Conservation (phyloP, 768 basidiomycete species). For the Macrolepiota albuminosa region DNA sequence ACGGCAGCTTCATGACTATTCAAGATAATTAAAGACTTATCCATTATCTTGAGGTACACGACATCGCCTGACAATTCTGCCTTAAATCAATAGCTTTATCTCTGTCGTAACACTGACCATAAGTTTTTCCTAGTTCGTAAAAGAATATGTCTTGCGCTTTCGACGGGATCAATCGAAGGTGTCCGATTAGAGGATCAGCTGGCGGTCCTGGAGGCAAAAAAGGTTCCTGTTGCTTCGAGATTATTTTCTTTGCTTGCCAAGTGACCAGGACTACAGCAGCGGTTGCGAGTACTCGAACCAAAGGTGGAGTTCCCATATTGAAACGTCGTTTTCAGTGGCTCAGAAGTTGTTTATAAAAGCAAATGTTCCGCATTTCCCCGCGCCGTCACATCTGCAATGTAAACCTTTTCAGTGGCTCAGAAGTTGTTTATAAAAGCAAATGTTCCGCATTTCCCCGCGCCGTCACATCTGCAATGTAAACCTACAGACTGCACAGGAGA, state of each 20-base stretch:
- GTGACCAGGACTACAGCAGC: background rate
- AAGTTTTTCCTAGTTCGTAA: conserved; percentile 26
- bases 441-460: background rate
- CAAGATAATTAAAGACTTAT: conserved; percentile 21
- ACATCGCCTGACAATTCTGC: conserved; percentile 18
- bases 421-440: background rate
- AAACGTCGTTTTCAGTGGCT: background rate
- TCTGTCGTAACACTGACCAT: conserved; percentile 22
- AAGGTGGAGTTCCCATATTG: background rate
- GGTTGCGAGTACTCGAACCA: background rate
- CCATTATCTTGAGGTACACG: conserved; percentile 18
- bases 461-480: background rate
- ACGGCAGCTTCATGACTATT: conserved; percentile 21
- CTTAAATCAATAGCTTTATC: background rate
- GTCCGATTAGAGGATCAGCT: conserved; percentile 32
- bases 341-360: background rate
- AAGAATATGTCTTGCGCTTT: conserved; percentile 22
- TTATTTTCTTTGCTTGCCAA: background rate
- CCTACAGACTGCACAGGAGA: background rate
- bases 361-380: background rate
- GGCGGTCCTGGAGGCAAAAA: conserved; percentile 30
- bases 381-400: background rate
- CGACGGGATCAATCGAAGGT: conserved; percentile 29
- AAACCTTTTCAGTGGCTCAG: no score
- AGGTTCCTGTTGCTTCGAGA: background rate